Base-by-base conservation (phyloP, 2,329 filamentous ascomycete species). In the Orbilia javanica region DNA sequence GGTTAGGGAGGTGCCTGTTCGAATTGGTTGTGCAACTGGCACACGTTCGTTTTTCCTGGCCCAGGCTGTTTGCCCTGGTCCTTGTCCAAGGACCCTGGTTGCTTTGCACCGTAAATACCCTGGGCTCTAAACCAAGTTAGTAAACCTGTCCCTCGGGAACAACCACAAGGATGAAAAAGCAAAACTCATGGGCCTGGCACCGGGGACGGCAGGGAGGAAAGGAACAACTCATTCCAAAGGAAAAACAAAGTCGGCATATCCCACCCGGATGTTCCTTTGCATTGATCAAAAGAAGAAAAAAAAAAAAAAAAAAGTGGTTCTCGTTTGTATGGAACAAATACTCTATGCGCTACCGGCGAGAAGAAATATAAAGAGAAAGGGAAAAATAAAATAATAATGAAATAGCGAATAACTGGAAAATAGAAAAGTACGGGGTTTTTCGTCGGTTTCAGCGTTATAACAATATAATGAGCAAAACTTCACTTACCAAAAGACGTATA, bases 111-210 rank as follows among this genome's bases (percentile, higher is more conserved):
- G 36, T 52, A 66, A 55, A 60, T 65, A 77, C 71, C 73, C 73
- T 66, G 71, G 72, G 65, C 53, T 67, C 66, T 72, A 44, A 57
- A 62, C 67, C 60, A 67, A 77, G 74, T 67, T 78, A 66, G 74
- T 72, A 71, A 77, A 77, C 73, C 67, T 64, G 50, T 72, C 62
- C 68, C 62, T 78, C 74, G 67, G 74, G 74, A 78, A 67, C 67
- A 68, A 63, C 70, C 44, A 46, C 27, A 44, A 55, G 27, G 8
- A 67, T 27, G 50, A 78, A 77, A 78, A 78, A 78, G 74, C 67
- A 78, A 78, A 52, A 50, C 42, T 34, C 39, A 18, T 39, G 62
- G 68, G 46, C 46, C 72, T 67, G 60, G 50, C 71, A 48, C 25
- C 29, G 20, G 46, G 57, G 65, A 39, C 46, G 57, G 52, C 65